These are phyloP conservation scores for Arthrobotrys pseudoclavata DNA, from an alignment of 2,329 filamentous ascomycete species.

Conservation along the genomic window DNA sequence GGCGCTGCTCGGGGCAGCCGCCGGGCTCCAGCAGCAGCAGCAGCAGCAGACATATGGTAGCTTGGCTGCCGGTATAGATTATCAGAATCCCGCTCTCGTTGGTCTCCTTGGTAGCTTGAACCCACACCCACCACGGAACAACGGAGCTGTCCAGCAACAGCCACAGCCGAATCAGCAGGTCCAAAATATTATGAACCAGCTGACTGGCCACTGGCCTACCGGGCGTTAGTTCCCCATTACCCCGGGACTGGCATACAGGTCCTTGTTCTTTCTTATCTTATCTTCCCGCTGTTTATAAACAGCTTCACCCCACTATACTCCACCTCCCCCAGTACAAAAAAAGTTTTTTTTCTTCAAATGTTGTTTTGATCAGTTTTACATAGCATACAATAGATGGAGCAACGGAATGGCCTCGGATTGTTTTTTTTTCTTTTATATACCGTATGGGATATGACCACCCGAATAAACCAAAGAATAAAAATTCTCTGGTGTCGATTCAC, in stretches of 20 bases:
- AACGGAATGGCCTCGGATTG: slow-evolving; percentile 24
- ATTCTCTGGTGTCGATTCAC: slow-evolving; percentile 9
- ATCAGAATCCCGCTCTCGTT: slow-evolving; percentile 53
- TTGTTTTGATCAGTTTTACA: slow-evolving; percentile 28
- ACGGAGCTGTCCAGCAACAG: slow-evolving; percentile 29
- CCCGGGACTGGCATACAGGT: background rate
- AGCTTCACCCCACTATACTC: background rate
- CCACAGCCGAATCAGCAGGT: slow-evolving; percentile 58
- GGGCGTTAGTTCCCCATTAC: slow-evolving; percentile 30
- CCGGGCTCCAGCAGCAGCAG: slow-evolving; percentile 43
- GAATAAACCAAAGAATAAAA: background rate
- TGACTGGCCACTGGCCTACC: slow-evolving; percentile 55
- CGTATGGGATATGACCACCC: background rate
- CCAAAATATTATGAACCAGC: slow-evolving; percentile 58
- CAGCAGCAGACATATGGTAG: slow-evolving; percentile 34
- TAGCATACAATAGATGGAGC: slow-evolving; percentile 55
- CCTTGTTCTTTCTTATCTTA: background rate
- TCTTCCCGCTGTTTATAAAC: background rate
- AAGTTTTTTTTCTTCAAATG: slow-evolving; percentile 2
- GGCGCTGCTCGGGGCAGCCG: slow-evolving; percentile 48
- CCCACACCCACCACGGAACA: slow-evolving; percentile 34
- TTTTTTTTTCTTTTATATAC: slow-evolving; percentile 4
- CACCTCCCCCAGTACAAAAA: slow-evolving; percentile 10
- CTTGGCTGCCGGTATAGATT: slow-evolving; percentile 45
- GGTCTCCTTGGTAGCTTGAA: slow-evolving; percentile 38